Conservation (phyloP, 129 eudicot species). For the Heracleum sosnowskyi region DNA sequence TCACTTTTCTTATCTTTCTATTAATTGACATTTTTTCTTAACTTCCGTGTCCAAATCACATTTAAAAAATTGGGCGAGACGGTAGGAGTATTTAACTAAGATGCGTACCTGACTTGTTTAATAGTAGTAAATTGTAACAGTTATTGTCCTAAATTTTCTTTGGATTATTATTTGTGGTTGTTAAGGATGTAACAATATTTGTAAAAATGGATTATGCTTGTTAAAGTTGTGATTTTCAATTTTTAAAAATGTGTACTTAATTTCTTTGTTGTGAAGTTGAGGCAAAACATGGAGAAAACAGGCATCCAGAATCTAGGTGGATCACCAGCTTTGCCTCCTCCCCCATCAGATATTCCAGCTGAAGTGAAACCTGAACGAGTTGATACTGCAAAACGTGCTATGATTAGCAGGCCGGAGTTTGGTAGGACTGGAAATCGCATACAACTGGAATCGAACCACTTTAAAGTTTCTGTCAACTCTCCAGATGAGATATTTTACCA, state of each 20-base stretch:
- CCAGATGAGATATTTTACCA: conserved; percentile 62
- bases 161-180: not conserved
- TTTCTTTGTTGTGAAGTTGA: conserved; percentile 12
- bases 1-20: too few relatives aligned
- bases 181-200: not conserved
- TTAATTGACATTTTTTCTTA: too few relatives aligned
- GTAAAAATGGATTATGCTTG: not conserved
- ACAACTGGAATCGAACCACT: conserved; percentile 66
- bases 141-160: not conserved
- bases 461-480: too few relatives aligned
- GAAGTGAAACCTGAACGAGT: conserved; percentile 18
- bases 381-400: conserved; percentile 32
- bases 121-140: too few relatives aligned
- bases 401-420: conserved; percentile 65
- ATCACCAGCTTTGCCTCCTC: too few relatives aligned
- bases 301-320: conserved; percentile 19
- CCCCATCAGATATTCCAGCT: conserved; percentile 19
- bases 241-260: too few relatives aligned
- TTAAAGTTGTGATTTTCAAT: too few relatives aligned
- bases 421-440: conserved; percentile 61
- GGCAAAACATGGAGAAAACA: conserved; percentile 36
- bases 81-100: too few relatives aligned
- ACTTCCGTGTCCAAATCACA: too few relatives aligned
- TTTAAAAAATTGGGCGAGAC: too few relatives aligned
- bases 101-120: too few relatives aligned